Percentiles rank a stretch among this genome's conserved stretches.
phyloP scores from a whole-genome alignment of 2,329 filamentous ascomycete species.

The Epichloe festucae region DNA sequence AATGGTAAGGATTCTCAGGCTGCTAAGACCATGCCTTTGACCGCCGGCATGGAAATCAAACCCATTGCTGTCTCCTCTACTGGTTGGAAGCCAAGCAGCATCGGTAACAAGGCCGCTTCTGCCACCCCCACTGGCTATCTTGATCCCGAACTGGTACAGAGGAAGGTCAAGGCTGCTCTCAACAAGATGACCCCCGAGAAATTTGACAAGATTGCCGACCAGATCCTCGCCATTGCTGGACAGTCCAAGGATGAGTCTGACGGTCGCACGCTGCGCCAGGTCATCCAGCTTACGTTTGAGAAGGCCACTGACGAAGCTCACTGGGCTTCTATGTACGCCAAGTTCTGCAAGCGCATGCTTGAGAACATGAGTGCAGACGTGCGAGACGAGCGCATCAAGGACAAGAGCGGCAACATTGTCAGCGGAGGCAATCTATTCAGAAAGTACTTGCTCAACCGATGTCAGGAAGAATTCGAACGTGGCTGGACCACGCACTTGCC shows the following conservation, averaged over 20 bases:
- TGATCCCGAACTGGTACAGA: constrained; percentile 86
- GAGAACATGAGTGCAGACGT: constrained; percentile 91
- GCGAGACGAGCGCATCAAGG: constrained; percentile 85
- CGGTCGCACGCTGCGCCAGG: constrained; percentile 86
- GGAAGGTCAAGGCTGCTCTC: constrained; percentile 94
- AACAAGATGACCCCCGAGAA: constrained; percentile 99
- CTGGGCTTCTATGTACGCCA: constrained; percentile 98
- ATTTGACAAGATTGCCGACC: constrained; percentile 87
- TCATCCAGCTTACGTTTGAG: constrained; percentile 97
- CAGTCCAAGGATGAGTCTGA: constrained; percentile 95
- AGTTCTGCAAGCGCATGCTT: constrained; percentile 95
- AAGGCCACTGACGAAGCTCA: constrained; percentile 97
- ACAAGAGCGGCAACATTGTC: constrained; percentile 79
- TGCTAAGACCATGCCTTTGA: constrained; percentile 85
- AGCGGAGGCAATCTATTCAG: constrained; percentile 90
- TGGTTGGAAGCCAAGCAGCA: constrained; percentile 81
- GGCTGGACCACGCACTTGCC: constrained; percentile 90
- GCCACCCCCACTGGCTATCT: constrained; percentile 40
- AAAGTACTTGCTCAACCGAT: constrained; percentile 96
- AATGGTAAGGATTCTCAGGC: constrained; percentile 52
- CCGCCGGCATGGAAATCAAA: constrained; percentile 68
- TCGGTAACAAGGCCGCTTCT: constrained; percentile 34
- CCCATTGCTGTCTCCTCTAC: constrained; percentile 57
- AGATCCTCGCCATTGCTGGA: constrained; percentile 81
- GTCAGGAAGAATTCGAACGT: constrained; percentile 96